A percentile compares a stretch with the other conserved stretches of the same genome.
Evolutionary conservation across 306 rosid genomes (phyloP).

Genomic region (Pterocarpus santalinus): DNA sequence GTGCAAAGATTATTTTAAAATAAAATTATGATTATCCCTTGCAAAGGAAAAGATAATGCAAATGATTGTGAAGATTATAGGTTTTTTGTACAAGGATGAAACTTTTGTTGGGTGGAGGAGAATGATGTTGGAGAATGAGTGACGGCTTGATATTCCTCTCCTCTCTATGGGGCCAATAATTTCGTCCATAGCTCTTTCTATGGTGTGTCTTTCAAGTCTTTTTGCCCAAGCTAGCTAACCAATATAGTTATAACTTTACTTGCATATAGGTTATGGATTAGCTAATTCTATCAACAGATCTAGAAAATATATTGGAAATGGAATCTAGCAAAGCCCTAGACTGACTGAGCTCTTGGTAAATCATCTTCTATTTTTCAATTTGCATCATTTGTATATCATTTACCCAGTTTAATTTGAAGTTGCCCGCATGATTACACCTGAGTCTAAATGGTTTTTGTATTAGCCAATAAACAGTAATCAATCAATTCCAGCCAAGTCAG

Average conservation of each 20-base stretch:
- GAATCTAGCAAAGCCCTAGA: not conserved
- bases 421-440: slow-evolving; percentile 14
- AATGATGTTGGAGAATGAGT: slow-evolving; percentile 94
- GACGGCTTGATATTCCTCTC: slow-evolving; percentile 87
- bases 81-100: slow-evolving; percentile 62
- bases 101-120: slow-evolving; percentile 72
- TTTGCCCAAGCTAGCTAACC: slow-evolving; percentile 40
- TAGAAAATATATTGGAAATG: not conserved
- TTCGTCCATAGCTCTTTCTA: slow-evolving; percentile 40
- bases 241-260: slow-evolving; percentile 47
- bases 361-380: slow-evolving; percentile 37
- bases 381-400: slow-evolving; percentile 34
- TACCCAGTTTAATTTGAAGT: slow-evolving; percentile 22
- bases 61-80: slow-evolving; percentile 73
- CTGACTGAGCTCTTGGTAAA: not conserved
- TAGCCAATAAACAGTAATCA: slow-evolving; percentile 23
- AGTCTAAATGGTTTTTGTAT: slow-evolving; percentile 46
- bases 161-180: slow-evolving; percentile 66
- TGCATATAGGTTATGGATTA: slow-evolving; percentile 55
- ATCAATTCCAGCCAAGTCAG: slow-evolving; percentile 43
- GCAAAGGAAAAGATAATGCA: slow-evolving; percentile 49
- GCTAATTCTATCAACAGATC: slow-evolving; percentile 9
- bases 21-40: slow-evolving; percentile 46
- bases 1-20: slow-evolving; percentile 58
- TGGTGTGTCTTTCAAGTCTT: slow-evolving; percentile 39